Evolutionary conservation across 768 basidiomycete genomes (phyloP), one percentile per base, ranked within the genome.

Genomic region (Mycena amicta): DNA sequence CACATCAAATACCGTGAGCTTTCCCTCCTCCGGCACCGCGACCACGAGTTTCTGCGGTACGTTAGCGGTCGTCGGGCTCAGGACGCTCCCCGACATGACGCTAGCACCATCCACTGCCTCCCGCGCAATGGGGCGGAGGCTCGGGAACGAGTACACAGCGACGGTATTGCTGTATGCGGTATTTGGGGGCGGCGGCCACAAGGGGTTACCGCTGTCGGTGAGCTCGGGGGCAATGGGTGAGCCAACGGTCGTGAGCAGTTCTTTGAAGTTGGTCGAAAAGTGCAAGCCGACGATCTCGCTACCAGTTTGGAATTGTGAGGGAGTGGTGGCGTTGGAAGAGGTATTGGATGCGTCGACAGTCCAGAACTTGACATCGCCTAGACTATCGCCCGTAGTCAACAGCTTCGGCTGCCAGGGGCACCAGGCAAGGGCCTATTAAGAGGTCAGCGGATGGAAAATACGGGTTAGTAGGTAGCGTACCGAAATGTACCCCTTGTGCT

Each of bases 391-490:
- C 1, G 88, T 85, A 0, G 92, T 92, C 50, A 95, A 81, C 3
- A 93, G 76, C 11, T 86, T 85, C 0, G 84, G 79, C 67, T 90
- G 85, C 93, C 93, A 95, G 0, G 92, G 89, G 63, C 89, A 93
- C 89, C 93, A 95, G 0, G 90, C 86, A 50, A 95, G 76, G 0
- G 92, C 90, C 91, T 92, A 47, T 22, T 56, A 43, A 6, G 55
- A 27, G 18, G 39, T 52, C 22, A 50, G 40, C n/a, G n/a, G 50
- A 26, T 11, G 51, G 22, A 27, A 23, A 26, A 29, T 27, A 20
- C 27, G 16, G 15, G 29, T n/a, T n/a, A 37, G 31, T 16, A 41
- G 55, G 3, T 43, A 52, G 70, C 76, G 50, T 63, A 84, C 84
- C 63, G 80, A 80, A 41, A 86, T 75, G 0, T 83, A 79, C 15